Base-by-base conservation (phyloP, 768 basidiomycete genomes). In the Leccinum disarticulatum region DNA sequence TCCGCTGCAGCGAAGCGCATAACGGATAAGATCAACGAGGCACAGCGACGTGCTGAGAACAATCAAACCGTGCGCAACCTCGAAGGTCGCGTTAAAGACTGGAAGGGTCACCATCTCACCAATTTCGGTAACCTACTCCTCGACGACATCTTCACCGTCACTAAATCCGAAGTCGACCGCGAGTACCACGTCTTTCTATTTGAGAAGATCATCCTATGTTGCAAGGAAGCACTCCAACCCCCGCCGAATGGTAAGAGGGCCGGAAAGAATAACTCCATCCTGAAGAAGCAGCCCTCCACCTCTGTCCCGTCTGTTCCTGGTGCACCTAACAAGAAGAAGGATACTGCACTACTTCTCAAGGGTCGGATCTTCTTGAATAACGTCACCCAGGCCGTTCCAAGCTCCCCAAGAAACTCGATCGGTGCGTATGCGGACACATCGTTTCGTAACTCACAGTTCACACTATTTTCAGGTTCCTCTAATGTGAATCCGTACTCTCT, bases 181-280 rank as follows among this genome's bases (percentile, higher is more conserved):
- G 97, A 99, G 74, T 98, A 98, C 68, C 94, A 96, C 66, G 95
- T 99, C 59, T 99, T 98, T 82, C 80, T 99, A 36, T 99, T 99
- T 65, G 95, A 98, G 78, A 94, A 94, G 78, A 99, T 99, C 74
- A 94, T 99, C 64, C 83, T 98, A 22, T 99, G 97, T 76, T 98
- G 97, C 81, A 98, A 98, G 74, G 97, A 98, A 73, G 88, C 90
- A 6, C 70, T 81, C 15, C 80, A 80, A 6, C 80, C 81, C 6
- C 79, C 82, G 11, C 79, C 81, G 36, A 85, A 82, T 61, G 80
- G 82, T 43, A 86, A 84, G 73, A 91, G 93, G 75, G 79, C 78
- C 41, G 80, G 82, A 65, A 98, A 98, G 81, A 94, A 82, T 69
- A 91, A 91, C 58, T 92, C 92, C 7, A 85, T 98, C 53, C 74